These are phyloP conservation scores for Leonotis leonurus DNA, from an alignment of 257 asterid genomes.

Conservation along the genomic window DNA sequence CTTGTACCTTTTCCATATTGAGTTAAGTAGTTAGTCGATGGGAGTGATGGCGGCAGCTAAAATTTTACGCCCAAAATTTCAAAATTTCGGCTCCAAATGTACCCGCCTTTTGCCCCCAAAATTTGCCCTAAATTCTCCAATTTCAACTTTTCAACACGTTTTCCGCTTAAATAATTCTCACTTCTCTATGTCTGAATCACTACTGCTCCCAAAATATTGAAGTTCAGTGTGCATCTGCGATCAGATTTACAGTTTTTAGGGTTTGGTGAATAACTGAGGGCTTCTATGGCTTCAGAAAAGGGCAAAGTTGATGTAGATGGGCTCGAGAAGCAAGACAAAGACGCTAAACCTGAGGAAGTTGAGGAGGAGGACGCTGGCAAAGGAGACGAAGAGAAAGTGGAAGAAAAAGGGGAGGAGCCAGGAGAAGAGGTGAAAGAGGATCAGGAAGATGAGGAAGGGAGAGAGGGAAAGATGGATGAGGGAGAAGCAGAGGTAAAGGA, in stretches of 20 bases:
- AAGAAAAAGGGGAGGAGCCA: constrained; percentile 9
- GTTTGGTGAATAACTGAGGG: background rate
- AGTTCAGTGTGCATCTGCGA: background rate
- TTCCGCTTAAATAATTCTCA: background rate
- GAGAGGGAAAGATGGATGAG: background rate
- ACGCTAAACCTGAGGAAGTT: constrained; percentile 15
- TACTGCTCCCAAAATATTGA: background rate
- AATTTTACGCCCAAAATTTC: constrained; percentile 22
- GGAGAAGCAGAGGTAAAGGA: background rate
- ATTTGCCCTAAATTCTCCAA: constrained; percentile 29
- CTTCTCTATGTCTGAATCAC: background rate
- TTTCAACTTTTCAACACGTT: constrained; percentile 8
- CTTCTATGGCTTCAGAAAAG: constrained; percentile 49
- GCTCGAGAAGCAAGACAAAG: constrained; percentile 24
- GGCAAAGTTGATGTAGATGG: constrained; percentile 33
- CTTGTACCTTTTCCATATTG: background rate
- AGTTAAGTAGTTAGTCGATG: background rate
- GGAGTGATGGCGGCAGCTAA: constrained; percentile 13
- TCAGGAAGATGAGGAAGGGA: background rate
- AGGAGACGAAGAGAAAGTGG: constrained; percentile 9
- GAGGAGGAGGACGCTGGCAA: constrained; percentile 18
- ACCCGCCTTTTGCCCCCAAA: constrained; percentile 42
- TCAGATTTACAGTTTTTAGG: constrained; percentile 10
- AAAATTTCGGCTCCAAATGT: constrained; percentile 32
- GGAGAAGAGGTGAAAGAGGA: background rate